phyloP scores from a whole-genome alignment of 2,329 filamentous ascomycete species.

The Beauveria bassiana region DNA sequence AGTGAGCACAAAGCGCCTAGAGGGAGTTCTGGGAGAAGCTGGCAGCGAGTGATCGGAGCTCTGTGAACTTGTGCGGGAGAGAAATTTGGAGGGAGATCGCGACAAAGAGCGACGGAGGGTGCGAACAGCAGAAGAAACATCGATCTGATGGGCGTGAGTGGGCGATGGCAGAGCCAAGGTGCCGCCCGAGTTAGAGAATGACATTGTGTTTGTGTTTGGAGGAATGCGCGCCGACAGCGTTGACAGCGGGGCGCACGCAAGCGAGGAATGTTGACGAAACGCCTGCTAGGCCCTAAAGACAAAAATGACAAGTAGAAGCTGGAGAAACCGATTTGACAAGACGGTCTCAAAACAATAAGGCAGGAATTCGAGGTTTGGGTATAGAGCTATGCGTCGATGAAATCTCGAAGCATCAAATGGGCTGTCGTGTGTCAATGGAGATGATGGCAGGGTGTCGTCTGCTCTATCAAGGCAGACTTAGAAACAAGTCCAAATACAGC shows the following conservation, averaged over 20 bases:
- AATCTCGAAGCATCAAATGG: background rate
- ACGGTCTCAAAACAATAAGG: background rate
- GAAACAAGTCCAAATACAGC: constrained; percentile 19
- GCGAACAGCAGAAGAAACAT: constrained; percentile 73
- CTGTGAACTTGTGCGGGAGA: constrained; percentile 44
- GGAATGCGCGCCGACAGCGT: constrained; percentile 21
- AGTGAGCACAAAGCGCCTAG: constrained; percentile 33
- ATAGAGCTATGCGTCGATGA: background rate
- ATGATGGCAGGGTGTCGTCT: constrained; percentile 13
- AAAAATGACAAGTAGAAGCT: background rate
- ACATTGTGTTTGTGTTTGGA: constrained; percentile 35
- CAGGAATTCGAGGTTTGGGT: background rate
- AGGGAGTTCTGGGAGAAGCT: constrained; percentile 44
- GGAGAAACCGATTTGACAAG: background rate
- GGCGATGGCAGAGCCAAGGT: constrained; percentile 83
- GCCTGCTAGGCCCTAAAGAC: background rate
- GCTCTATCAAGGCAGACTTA: background rate
- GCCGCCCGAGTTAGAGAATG: constrained; percentile 58
- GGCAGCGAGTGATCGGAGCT: constrained; percentile 40
- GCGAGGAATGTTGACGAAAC: constrained; percentile 22
- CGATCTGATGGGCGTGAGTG: constrained; percentile 72
- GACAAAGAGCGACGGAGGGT: constrained; percentile 82
- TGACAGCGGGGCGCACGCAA: constrained; percentile 19
- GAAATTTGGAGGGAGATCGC: constrained; percentile 86
- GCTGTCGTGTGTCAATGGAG: background rate